Evolutionary conservation across 1,139 yeast species (phyloP), one percentile per base, ranked within the genome.

Genomic region (Suhomyces kunorum): DNA sequence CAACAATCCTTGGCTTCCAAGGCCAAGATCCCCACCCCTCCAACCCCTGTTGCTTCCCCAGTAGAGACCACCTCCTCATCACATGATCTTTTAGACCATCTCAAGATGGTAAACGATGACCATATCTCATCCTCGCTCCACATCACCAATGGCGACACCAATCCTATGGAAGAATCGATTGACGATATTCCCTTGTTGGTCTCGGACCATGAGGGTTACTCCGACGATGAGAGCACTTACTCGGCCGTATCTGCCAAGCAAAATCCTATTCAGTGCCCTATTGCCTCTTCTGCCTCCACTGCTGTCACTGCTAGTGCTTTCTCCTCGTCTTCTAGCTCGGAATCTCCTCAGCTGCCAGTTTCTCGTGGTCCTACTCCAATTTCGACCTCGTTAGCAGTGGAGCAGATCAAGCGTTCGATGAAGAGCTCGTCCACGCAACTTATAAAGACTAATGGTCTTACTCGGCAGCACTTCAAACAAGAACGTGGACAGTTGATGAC

Each of bases 401-500:
- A 53, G 31, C 51, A 48, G 30, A 50, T 55, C 30, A 55, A 51
- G 27, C 40, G 47, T 11, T 54, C 55, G 8, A 48, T 53, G 36
- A 49, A 30, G 20, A 34, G 28, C 12, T 23, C 22, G 8, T 24
- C 36, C 8, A 11, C 22, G 8, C 18, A 32, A 11, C 11, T 26
- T 8, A 28, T 23, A 5, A 33, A 30, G 6, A 5, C 22, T 16
- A 34, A 27, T 6, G 33, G 14, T 6, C 36, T 38, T 17, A 43
- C 50, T 25, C 31, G 39, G 5, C 42, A 39, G n/a, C 45, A 39
- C 20, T 47, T 51, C 36, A 43, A 43, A 15, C 35, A 39, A 22
- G 64, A 63, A 40, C 50, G 62, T 23, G 50, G 48, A 28, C 71
- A 68, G 46, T 54, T 73, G 25, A 73, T 73, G 78, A 65, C 66